Base-by-base conservation (phyloP, 2,329 filamentous ascomycete species). In the Sphaerulina vaccinii region DNA sequence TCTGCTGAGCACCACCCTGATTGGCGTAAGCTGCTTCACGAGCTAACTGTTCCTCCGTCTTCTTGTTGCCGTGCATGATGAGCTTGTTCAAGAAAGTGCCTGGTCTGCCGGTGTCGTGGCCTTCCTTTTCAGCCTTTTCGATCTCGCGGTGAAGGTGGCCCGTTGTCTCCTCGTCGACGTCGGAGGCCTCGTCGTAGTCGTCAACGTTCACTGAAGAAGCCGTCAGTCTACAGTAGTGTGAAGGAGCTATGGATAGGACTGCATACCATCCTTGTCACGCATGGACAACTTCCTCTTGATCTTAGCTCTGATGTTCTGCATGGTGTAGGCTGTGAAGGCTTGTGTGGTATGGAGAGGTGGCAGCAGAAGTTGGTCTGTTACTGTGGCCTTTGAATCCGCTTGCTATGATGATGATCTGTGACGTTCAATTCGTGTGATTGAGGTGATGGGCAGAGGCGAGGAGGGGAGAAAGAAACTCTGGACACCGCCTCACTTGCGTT, bases 61-160 rank as follows among this genome's bases (percentile, higher is more conserved):
- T 71, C 64, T 69, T 68, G 61, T 71, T 71, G 53, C 68, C 68
- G 58, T 70, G 65, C 52, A 62, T 60, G 56, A 54, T 69, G 44
- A 71, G 63, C 49, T 65, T 65, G 62, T 70, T 70, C 46, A 71
- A 57, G 60, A 69, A 69, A 50, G 55, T 65, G 55, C 66, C 66
- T 2, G 66, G 66, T 54, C 64, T 67, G 54, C 68, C 68, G 16
- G 64, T 49, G 8, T 59, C 55, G 47, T 70, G 60, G 22, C 62
- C 62, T 18, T 65, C 59, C 15, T 52, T 56, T 55, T 70, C 66
- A 24, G 68, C 66, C 42, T 67, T 63, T 33, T 68, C 65, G 50
- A 67, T 65, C 49, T 69, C 65, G 23, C 63, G 60, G 51, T 67
- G 62, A n/a, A 69, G 61, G 57, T 69, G 62, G 37, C 68, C 67